Evolutionary conservation across 805 yeast species (phyloP).

Genomic region (Wickerhamomyces pijperi): DNA sequence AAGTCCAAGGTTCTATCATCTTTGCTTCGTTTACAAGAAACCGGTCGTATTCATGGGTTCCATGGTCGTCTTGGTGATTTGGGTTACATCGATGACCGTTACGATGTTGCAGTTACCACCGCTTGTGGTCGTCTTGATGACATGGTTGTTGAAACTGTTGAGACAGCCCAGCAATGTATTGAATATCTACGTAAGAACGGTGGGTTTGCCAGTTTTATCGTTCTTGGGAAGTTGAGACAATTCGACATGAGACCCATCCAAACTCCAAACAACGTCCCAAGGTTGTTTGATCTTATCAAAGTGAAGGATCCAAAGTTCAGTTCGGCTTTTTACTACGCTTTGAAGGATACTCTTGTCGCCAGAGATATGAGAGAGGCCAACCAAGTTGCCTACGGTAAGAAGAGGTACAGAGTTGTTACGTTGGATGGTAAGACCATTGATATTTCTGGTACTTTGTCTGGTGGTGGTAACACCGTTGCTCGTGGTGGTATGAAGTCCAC

Average conservation of each 20-base stretch:
- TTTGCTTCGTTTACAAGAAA: constrained; percentile 53
- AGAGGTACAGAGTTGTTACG: constrained; percentile 83
- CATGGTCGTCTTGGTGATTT: constrained; percentile 86
- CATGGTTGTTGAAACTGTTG: constrained; percentile 77
- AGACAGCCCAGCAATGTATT: constrained; percentile 66
- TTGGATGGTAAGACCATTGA: constrained; percentile 87
- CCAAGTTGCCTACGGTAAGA: constrained; percentile 73
- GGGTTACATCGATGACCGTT: constrained; percentile 81
- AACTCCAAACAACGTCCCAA: constrained; percentile 68
- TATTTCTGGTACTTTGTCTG: constrained; percentile 90
- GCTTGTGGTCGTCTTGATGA: constrained; percentile 89
- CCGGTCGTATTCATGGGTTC: constrained; percentile 80
- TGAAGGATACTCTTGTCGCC: constrained; percentile 85
- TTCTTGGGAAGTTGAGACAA: constrained; percentile 60
- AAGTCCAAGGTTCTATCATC: constrained; percentile 66
- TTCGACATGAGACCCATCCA: constrained; percentile 45
- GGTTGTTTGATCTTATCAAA: constrained; percentile 74
- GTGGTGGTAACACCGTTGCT: constrained; percentile 72
- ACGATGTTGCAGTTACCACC: constrained; percentile 89
- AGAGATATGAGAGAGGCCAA: constrained; percentile 69
- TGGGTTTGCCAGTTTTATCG: constrained; percentile 84
- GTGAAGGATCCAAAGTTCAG: constrained; percentile 58
- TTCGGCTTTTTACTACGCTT: constrained; percentile 82
- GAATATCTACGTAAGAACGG: constrained; percentile 73
- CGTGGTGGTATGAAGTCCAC: constrained; percentile 65